Conservation (phyloP, 2,329 filamentous ascomycete species). For the Nigrospora oryzae region DNA sequence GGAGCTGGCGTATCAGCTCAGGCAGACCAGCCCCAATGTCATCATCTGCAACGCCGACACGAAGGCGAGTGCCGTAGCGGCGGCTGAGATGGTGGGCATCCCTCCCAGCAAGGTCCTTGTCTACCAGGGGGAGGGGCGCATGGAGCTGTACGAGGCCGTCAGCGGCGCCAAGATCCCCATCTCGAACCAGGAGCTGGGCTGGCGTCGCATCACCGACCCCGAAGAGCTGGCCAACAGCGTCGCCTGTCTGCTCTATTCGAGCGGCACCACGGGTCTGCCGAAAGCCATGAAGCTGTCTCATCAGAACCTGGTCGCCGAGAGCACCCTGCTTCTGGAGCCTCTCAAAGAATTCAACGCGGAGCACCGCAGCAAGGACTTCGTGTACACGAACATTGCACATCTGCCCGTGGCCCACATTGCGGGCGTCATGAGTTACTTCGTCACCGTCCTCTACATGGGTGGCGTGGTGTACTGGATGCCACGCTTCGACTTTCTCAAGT, state of each 20-base stretch:
- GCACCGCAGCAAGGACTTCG: slow-evolving; percentile 13
- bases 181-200: slow-evolving; percentile 32
- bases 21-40: slow-evolving; percentile 26
- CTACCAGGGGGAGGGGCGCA: slow-evolving; percentile 28
- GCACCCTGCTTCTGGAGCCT: slow-evolving; percentile 19
- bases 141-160: slow-evolving; percentile 18
- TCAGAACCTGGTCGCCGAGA: slow-evolving; percentile 30
- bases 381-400: slow-evolving; percentile 29
- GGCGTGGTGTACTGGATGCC: slow-evolving; percentile 54
- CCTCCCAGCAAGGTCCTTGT: slow-evolving; percentile 37
- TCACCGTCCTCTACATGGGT: slow-evolving; percentile 30
- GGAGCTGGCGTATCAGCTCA: slow-evolving; percentile 23
- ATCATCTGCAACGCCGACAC: slow-evolving; percentile 39
- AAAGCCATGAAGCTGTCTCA: slow-evolving; percentile 39
- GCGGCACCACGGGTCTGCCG: slow-evolving; percentile 38
- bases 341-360: slow-evolving; percentile 18
- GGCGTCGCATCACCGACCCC: slow-evolving; percentile 44
- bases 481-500: slow-evolving; percentile 46
- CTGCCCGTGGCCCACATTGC: slow-evolving; percentile 38
- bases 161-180: slow-evolving; percentile 20
- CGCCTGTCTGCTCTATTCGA: slow-evolving; percentile 37
- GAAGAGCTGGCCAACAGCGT: slow-evolving; percentile 29
- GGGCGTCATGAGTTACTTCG: slow-evolving; percentile 33
- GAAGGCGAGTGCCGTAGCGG: slow-evolving; percentile 35
- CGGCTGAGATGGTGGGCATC: slow-evolving; percentile 37